Base-by-base conservation (phyloP, 2,329 filamentous ascomycete species). In the Colletotrichum scovillei region DNA sequence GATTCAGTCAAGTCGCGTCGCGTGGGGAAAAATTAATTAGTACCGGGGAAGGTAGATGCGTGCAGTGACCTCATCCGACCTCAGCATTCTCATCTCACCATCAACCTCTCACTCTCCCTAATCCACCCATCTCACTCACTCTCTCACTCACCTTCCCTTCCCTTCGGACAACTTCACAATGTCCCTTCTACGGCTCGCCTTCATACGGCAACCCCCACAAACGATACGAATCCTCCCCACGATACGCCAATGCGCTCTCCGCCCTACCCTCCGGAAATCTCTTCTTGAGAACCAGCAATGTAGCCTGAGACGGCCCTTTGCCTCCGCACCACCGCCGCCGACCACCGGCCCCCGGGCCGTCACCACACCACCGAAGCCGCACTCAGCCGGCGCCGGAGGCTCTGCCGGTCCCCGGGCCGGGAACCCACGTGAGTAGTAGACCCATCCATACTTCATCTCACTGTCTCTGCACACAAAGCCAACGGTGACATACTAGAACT, bases 401-500 rank as follows among this genome's bases (percentile, higher is more conserved):
- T 38, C 55, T 30, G 22, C 64, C 46, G 38, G 38, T 42, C 32
- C 32, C 11, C 52, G 53, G 19, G 12, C 58, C 26, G 52, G 67
- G 11, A 42, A 19, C n/a, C 14, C 24, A 19, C 24, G 71, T 67
- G 30, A n/a, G 63, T 35, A 26, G 22, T 55, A 22, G 19, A 49
- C 22, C 19, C 42, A 28, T 14, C 16, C 42, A 22, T 9, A 22
- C 38, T 19, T 42, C 38, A 5, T 22, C 42, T 49, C 42, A 49
- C 19, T 19, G 6, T 9, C 42, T 49, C 22, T 58, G 28, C 14
- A 24, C 52, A n/a, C 14, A 24, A 38, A 9, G 63, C 68, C 68
- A n/a, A 74, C 32, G 22, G 5, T 26, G 3, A n/a, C 12, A 3
- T 16, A 24, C 26, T 38, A 90, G 87, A 82, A 42, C 88, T 88